These are phyloP conservation scores for Solanum gracilifrons DNA, from an alignment of 257 asterid species.

Conservation along the genomic window DNA sequence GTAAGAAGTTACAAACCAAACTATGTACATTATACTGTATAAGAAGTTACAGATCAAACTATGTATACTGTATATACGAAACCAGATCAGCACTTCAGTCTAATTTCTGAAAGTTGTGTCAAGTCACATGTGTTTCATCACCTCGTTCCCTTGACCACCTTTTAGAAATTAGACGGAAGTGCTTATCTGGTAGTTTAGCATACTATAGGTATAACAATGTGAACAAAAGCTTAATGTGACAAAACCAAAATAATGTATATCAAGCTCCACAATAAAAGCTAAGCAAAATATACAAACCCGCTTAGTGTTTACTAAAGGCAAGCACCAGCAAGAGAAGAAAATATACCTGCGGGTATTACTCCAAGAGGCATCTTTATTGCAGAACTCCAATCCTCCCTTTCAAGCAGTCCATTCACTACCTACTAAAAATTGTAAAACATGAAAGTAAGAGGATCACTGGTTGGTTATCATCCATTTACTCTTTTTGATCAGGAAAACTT, in stretches of 20 bases:
- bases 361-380: slow-evolving; percentile 84
- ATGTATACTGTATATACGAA: not conserved
- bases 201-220: not conserved
- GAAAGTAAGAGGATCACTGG: slow-evolving; percentile 17
- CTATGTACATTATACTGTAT: not conserved
- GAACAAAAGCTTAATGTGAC: not conserved
- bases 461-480: not conserved
- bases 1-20: not conserved
- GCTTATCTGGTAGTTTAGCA: not conserved
- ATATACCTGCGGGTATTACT: slow-evolving; percentile 83
- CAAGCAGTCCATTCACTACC: slow-evolving; percentile 92
- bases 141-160: not conserved
- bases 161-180: not conserved
- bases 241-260: not conserved
- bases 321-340: not conserved
- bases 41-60: not conserved
- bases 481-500: not conserved
- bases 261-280: not conserved
- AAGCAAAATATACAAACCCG: not conserved
- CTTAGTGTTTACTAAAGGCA: not conserved
- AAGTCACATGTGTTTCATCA: not conserved
- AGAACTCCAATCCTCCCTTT: slow-evolving; percentile 73
- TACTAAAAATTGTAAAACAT: slow-evolving; percentile 36
- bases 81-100: not conserved
- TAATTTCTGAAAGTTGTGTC: not conserved